Evolutionary conservation across 2,329 filamentous ascomycete species (phyloP).

Genomic region (Cordyceps militaris): DNA sequence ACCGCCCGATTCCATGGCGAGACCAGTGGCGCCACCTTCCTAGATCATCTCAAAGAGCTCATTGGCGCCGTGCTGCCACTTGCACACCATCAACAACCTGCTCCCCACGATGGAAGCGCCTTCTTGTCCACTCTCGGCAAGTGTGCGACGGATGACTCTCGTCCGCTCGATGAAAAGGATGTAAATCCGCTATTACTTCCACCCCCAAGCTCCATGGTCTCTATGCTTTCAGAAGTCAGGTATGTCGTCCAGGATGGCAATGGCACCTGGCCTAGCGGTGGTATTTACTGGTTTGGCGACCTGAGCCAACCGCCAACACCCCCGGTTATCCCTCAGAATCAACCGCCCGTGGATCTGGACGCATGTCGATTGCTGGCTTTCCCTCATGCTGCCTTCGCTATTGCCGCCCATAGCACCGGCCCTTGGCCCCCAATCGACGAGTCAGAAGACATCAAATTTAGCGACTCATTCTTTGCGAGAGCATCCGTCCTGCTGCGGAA

Average conservation of each 20-base stretch:
- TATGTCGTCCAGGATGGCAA: slow-evolving; percentile 40
- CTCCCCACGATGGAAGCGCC: slow-evolving; percentile 18
- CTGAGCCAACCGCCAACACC: slow-evolving; percentile 27
- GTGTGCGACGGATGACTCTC: slow-evolving; percentile 42
- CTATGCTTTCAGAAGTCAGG: slow-evolving; percentile 34
- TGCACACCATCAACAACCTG: slow-evolving; percentile 13
- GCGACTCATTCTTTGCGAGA: slow-evolving; percentile 38
- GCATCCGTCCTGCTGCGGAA: slow-evolving; percentile 39
- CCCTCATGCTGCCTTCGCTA: slow-evolving; percentile 39
- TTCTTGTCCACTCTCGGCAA: slow-evolving; percentile 37
- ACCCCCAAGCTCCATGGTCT: slow-evolving; percentile 27
- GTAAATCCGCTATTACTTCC: slow-evolving; percentile 36
- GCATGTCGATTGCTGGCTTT: slow-evolving; percentile 35
- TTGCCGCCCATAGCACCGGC: slow-evolving; percentile 28
- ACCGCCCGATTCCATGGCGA: slow-evolving; percentile 40
- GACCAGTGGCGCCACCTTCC: slow-evolving; percentile 43
- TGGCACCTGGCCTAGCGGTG: slow-evolving; percentile 35
- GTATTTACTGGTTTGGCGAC: slow-evolving; percentile 42
- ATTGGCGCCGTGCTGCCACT: slow-evolving; percentile 34
- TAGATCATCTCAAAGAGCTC: slow-evolving; percentile 42
- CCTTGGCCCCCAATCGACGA: slow-evolving; percentile 24
- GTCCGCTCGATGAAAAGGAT: slow-evolving; percentile 30
- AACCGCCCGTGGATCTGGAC: slow-evolving; percentile 19
- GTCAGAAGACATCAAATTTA: slow-evolving; percentile 26
- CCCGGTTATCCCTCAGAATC: slow-evolving; percentile 17